Base-by-base conservation (phyloP, 1,139 yeast genomes). In the Kodamaea sp. region DNA sequence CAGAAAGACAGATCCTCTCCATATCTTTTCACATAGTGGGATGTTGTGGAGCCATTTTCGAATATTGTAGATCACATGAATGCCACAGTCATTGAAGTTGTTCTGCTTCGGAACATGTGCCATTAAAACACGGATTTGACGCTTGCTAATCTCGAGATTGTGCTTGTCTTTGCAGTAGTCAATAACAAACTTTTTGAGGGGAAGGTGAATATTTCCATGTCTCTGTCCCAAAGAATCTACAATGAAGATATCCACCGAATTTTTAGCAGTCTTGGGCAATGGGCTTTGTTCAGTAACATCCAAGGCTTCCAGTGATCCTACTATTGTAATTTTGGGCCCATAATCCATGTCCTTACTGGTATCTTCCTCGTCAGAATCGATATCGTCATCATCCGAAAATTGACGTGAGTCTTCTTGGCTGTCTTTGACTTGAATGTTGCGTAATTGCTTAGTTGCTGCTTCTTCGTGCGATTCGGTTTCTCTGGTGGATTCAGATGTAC, bases 71-170 rank as follows among this genome's bases (percentile, higher is more conserved):
- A 94, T 82, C 4, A 92, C 85, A 61, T 87, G 97, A 15, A 94
- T 79, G 1, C 99, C 99, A 63, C 99, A 94, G 56, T 94, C 98
- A 52, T 90, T 87, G 59, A 82, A 81, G 55, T 94, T 94, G 31
- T 80, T 80, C 53, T 94, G 99, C 42, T 75, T 80, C 0, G 97
- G 96, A 0, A 89, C 95, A 19, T 64, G 54, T 5, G 85, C 83
- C 4, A 69, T 63, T 35, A 68, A 59, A 21, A 70, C 59, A 16
- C 60, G 48, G 12, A 78, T 63, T 30, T 68, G 70, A 4, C 62
- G 58, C n/a, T 67, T 66, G 11, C 63, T 61, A 6, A 87, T 51
- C 0, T 63, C 68, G 3, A 83, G 47, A 1, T 62, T 62, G 44
- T 78, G 73, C 47, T 77, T 80, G 26, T 84, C 92, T 40, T 69